Conservation (phyloP, 2,329 filamentous ascomycete species). For the Fusarium ramigenum region DNA sequence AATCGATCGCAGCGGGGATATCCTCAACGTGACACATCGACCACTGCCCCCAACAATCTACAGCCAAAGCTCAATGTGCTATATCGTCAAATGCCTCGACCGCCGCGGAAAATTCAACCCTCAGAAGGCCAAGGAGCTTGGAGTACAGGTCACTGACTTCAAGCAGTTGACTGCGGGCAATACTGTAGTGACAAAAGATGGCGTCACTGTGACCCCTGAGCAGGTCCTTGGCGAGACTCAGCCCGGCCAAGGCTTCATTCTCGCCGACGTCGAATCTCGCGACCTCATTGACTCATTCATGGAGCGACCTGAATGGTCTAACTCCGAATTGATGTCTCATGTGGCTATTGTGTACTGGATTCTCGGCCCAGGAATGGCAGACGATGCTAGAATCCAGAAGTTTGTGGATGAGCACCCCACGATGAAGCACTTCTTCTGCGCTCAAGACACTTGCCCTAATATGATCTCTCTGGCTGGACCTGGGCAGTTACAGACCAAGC, state of each 20-base stretch:
- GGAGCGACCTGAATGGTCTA: slow-evolving; percentile 76
- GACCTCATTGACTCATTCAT: slow-evolving; percentile 78
- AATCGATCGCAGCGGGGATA: slow-evolving; percentile 9
- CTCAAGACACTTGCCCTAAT: slow-evolving; percentile 78
- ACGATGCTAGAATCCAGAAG: slow-evolving; percentile 68
- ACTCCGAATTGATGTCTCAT: slow-evolving; percentile 70
- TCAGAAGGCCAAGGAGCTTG: slow-evolving; percentile 69
- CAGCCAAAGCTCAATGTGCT: slow-evolving; percentile 77
- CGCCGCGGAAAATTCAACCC: slow-evolving; percentile 84
- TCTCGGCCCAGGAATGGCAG: slow-evolving; percentile 73
- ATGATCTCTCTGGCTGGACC: slow-evolving; percentile 75
- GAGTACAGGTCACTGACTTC: slow-evolving; percentile 69
- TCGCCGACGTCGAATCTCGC: slow-evolving; percentile 79
- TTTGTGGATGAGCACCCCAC: slow-evolving; percentile 73
- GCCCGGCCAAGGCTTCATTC: slow-evolving; percentile 76
- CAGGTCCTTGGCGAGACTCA: slow-evolving; percentile 81
- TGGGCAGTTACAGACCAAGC: slow-evolving; percentile 71
- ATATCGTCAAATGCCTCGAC: slow-evolving; percentile 81
- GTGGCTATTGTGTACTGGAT: slow-evolving; percentile 82
- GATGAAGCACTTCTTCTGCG: slow-evolving; percentile 80
- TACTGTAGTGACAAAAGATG: slow-evolving; percentile 70
- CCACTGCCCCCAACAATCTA: slow-evolving; percentile 74
- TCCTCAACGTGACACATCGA: slow-evolving; percentile 33
- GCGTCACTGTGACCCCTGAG: slow-evolving; percentile 78
- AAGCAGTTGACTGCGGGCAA: slow-evolving; percentile 69